These are phyloP conservation scores for Pulveroboletus sp. DNA, from an alignment of 768 basidiomycete species.

Conservation along the genomic window DNA sequence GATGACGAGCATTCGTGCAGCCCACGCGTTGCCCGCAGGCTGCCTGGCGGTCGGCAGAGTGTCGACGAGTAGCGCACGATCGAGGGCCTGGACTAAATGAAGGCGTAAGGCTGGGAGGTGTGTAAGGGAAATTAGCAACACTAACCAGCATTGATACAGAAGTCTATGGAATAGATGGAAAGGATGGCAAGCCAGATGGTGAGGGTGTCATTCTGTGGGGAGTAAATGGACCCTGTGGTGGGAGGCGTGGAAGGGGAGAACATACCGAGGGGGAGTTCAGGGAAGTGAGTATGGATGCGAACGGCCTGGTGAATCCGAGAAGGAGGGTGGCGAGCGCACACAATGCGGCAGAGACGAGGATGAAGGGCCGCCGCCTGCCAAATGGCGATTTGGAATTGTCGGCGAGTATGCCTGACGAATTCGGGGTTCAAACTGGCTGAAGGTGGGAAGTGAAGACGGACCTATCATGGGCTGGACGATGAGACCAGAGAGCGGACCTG, in stretches of 20 bases:
- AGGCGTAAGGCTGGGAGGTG: not conserved
- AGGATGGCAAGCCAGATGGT: conserved; percentile 77
- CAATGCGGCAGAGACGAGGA: conserved; percentile 64
- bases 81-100: conserved; percentile 73
- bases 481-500: conserved; percentile 86
- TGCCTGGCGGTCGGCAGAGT: conserved; percentile 70
- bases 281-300: conserved; percentile 49
- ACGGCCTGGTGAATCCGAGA: conserved; percentile 73
- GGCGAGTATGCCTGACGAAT: conserved; percentile 53
- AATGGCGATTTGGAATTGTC: conserved; percentile 82
- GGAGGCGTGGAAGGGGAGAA: not conserved
- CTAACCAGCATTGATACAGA: conserved; percentile 54
- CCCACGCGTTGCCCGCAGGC: conserved; percentile 91
- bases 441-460: conserved; percentile 17
- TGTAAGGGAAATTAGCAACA: not conserved
- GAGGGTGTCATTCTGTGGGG: conserved; percentile 51
- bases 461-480: conserved; percentile 90
- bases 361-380: conserved; percentile 84
- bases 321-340: conserved; percentile 72
- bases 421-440: not conserved
- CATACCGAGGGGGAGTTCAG: conserved; percentile 34
- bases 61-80: conserved; percentile 89
- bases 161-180: conserved; percentile 66
- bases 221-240: not conserved
- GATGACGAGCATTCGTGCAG: conserved; percentile 84